These are phyloP conservation scores for Phragmites australis DNA, from an alignment of 176 grass and related monocot genomes.

Conservation along the genomic window DNA sequence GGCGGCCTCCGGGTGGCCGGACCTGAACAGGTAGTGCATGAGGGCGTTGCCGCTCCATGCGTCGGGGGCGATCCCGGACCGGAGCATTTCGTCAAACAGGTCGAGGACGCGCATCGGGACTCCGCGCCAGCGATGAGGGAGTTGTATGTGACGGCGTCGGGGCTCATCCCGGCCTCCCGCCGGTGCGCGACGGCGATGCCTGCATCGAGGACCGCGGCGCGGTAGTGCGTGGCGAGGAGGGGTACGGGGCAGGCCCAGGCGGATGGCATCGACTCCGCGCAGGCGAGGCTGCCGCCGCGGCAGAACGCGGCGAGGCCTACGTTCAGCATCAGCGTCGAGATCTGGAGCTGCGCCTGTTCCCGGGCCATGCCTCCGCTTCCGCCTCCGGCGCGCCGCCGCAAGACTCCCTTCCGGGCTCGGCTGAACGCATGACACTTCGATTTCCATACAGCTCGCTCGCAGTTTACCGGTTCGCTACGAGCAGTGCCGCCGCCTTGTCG, in stretches of 20 bases:
- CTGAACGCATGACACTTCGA: slow-evolving; percentile 26
- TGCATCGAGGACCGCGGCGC: slow-evolving; percentile 54
- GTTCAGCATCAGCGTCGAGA: slow-evolving; percentile 68
- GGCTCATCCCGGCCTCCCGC: slow-evolving; percentile 65
- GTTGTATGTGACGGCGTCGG: slow-evolving; percentile 89
- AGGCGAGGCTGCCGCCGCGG: slow-evolving; percentile 51
- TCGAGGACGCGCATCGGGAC: slow-evolving; percentile 51
- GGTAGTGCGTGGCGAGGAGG: slow-evolving; percentile 68
- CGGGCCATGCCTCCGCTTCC: slow-evolving; percentile 34
- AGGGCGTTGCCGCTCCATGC: slow-evolving; percentile 86
- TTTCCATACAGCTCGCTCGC: slow-evolving; percentile 38
- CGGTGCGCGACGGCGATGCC: slow-evolving; percentile 46
- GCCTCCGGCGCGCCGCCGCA: slow-evolving; percentile 17
- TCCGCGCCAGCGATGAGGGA: slow-evolving; percentile 62
- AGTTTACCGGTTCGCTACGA: neutral
- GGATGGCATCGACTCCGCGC: slow-evolving; percentile 76
- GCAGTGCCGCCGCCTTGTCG: neutral
- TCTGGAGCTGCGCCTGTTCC: slow-evolving; percentile 13
- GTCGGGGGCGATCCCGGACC: slow-evolving; percentile 57
- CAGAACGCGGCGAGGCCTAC: slow-evolving; percentile 76
- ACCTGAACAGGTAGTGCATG: slow-evolving; percentile 80
- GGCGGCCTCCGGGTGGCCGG: slow-evolving; percentile 69
- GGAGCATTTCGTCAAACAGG: slow-evolving; percentile 95
- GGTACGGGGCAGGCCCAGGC: slow-evolving; percentile 87
- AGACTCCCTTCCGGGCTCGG: slow-evolving; percentile 31